phyloP scores from a whole-genome alignment of 2,329 filamentous ascomycete species.

The Chaetothyriales sp. region DNA sequence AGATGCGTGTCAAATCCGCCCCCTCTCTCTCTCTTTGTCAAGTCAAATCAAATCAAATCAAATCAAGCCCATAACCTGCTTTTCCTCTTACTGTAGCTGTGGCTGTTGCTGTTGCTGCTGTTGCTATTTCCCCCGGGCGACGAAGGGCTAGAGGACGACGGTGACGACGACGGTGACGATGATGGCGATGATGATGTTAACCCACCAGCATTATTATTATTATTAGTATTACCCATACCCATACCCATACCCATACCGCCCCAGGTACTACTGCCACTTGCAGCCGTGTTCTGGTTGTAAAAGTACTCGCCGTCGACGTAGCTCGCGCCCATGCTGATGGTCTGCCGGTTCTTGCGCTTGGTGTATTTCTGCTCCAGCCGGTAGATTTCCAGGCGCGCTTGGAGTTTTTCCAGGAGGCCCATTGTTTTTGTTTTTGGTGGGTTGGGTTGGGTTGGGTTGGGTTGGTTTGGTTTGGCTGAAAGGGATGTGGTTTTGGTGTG shows the following conservation, averaged over 20 bases:
- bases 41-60: too few species aligned
- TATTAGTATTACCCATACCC: conserved; percentile 7
- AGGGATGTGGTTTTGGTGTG: too few species aligned
- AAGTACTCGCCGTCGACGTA: conserved; percentile 96
- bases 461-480: too few species aligned
- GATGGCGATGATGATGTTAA: background rate
- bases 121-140: background rate
- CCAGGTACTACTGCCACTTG: conserved; percentile 2
- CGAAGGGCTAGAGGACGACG: background rate
- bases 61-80: background rate
- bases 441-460: too few species aligned
- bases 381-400: conserved; percentile 63
- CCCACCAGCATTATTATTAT: too few species aligned
- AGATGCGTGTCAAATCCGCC: too few species aligned
- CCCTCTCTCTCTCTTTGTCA: too few species aligned
- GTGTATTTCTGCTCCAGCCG: conserved; percentile 92
- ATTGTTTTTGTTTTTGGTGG: conserved; percentile 21
- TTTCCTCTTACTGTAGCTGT: background rate
- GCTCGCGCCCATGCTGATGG: conserved; percentile 73
- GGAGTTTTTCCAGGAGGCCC: conserved; percentile 37
- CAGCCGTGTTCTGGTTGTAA: conserved; percentile 42
- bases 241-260: too few species aligned
- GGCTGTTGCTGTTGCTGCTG: background rate
- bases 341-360: conserved; percentile 73
- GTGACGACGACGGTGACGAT: background rate